phyloP scores from a whole-genome alignment of 2,329 filamentous ascomycete species.

The Calonectria hongkongensis region DNA sequence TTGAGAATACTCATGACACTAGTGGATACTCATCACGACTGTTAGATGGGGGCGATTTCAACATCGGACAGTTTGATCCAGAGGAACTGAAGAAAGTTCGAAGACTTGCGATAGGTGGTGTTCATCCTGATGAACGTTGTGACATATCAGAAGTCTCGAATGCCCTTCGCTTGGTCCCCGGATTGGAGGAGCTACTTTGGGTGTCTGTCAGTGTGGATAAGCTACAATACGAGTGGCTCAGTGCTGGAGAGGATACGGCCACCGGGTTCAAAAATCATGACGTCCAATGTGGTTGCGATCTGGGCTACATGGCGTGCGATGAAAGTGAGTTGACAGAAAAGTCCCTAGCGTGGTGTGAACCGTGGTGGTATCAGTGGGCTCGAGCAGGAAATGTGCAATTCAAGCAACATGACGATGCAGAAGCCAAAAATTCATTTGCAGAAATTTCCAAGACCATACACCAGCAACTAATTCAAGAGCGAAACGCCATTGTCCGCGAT shows the following conservation, averaged over 20 bases:
- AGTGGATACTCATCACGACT: neutral
- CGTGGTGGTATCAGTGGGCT: constrained; percentile 4
- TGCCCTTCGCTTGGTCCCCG: neutral
- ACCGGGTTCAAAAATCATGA: neutral
- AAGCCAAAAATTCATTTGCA: neutral
- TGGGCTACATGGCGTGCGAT: neutral
- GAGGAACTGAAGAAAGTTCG: neutral
- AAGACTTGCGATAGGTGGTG: neutral
- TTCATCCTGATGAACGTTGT: neutral
- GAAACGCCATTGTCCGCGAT: neutral
- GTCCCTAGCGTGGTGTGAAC: constrained; percentile 1
- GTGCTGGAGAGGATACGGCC: neutral
- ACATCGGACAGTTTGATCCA: neutral
- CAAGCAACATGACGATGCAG: neutral
- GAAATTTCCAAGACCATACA: neutral
- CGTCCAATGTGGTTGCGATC: too few relatives aligned
- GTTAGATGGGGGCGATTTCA: neutral
- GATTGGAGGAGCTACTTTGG: neutral
- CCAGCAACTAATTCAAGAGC: neutral
- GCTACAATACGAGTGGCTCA: neutral
- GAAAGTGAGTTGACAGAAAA: neutral
- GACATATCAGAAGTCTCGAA: neutral
- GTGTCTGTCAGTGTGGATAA: neutral
- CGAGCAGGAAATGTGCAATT: neutral
- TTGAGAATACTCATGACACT: neutral